Percentiles rank a stretch among this genome's conserved stretches.
Conservation (phyloP, 768 basidiomycete species). For the Pleurotus giganteus region DNA sequence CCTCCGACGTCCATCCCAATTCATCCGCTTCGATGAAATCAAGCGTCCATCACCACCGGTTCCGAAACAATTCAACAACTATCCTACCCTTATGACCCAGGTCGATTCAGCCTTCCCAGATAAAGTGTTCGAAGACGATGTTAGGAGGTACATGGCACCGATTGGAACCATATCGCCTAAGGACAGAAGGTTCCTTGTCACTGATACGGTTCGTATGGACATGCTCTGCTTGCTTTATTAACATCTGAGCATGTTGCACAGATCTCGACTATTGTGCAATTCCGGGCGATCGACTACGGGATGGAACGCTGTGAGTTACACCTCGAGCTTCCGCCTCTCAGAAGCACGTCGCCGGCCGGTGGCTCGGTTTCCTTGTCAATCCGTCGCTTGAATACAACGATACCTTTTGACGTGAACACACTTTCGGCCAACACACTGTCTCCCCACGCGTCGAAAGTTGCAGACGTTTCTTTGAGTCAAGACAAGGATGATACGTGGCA, state of each 20-base stretch:
- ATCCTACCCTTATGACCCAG: constrained; percentile 6
- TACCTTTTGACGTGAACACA: neutral
- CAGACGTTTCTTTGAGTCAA: neutral
- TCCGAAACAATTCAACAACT: constrained; percentile 10
- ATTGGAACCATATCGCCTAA: constrained; percentile 19
- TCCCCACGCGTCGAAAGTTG: neutral
- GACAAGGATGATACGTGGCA: neutral
- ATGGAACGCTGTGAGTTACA: constrained; percentile 18
- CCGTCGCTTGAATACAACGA: constrained; percentile 1
- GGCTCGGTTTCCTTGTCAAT: neutral
- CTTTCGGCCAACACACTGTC: neutral
- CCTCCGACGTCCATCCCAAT: constrained; percentile 26
- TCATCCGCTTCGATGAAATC: constrained; percentile 24
- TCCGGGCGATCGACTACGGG: constrained; percentile 21
- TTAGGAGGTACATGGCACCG: constrained; percentile 10
- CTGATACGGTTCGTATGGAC: constrained; percentile 10
- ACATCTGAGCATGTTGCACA: neutral
- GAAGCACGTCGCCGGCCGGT: neutral
- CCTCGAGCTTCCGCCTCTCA: constrained; percentile 6
- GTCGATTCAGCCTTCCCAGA: neutral
- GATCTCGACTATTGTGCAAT: constrained; percentile 21
- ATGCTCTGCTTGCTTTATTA: neutral
- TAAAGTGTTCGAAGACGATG: constrained; percentile 5
- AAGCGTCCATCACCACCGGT: constrained; percentile 14
- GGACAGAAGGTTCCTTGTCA: constrained; percentile 14